These are phyloP conservation scores for Fusarium sp. DNA, from an alignment of 2,329 filamentous ascomycete genomes.

Conservation along the genomic window DNA sequence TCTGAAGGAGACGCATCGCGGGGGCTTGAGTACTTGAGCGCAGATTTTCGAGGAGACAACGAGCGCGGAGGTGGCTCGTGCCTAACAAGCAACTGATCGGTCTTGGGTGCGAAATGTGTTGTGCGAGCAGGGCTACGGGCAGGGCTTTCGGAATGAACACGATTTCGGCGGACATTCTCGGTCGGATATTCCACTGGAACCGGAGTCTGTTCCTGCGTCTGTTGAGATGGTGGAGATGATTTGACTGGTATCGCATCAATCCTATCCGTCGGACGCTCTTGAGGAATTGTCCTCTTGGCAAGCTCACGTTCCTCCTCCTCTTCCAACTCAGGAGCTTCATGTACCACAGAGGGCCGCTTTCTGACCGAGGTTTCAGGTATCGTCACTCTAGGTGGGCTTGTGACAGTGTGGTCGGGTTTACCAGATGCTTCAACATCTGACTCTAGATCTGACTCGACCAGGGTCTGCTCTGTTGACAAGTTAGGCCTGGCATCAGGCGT, in stretches of 20 bases:
- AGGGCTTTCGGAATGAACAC: slow-evolving; percentile 72
- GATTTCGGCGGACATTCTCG: slow-evolving; percentile 45
- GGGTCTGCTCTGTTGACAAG: slow-evolving; percentile 8
- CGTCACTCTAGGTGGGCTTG: neutral
- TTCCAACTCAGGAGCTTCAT: slow-evolving; percentile 62
- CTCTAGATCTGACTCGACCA: slow-evolving; percentile 20
- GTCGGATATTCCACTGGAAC: slow-evolving; percentile 34
- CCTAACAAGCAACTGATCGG: slow-evolving; percentile 69
- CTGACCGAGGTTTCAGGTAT: slow-evolving; percentile 16
- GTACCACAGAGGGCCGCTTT: slow-evolving; percentile 62
- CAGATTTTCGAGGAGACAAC: slow-evolving; percentile 83
- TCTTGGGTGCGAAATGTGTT: slow-evolving; percentile 75
- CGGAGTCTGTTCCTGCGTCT: slow-evolving; percentile 4
- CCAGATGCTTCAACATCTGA: slow-evolving; percentile 4
- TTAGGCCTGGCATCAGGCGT: neutral
- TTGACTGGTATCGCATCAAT: slow-evolving; percentile 56
- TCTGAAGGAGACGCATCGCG: slow-evolving; percentile 67
- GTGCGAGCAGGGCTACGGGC: slow-evolving; percentile 75
- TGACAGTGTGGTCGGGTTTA: neutral
- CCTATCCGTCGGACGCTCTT: slow-evolving; percentile 36
- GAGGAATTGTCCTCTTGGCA: slow-evolving; percentile 18
- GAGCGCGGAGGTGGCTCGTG: slow-evolving; percentile 80
- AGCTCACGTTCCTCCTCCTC: slow-evolving; percentile 49
- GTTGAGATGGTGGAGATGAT: slow-evolving; percentile 22
- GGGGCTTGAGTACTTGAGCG: slow-evolving; percentile 75